These are phyloP conservation scores for Quercus alba DNA, from an alignment of 306 rosid genomes.

Conservation along the genomic window DNA sequence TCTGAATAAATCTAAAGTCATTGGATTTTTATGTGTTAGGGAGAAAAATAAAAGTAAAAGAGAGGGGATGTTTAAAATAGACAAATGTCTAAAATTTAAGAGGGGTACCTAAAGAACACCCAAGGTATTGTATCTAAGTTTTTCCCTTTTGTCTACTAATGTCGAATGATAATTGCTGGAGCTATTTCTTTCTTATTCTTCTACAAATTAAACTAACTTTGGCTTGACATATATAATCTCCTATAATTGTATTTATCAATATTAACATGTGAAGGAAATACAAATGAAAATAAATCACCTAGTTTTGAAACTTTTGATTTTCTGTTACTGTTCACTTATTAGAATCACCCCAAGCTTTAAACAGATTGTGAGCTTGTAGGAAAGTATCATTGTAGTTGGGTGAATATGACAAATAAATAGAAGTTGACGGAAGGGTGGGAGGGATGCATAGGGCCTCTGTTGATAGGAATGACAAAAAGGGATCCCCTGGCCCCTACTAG, in stretches of 20 bases:
- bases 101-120: too few species aligned
- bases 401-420: neutral
- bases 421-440: neutral
- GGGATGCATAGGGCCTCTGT: neutral
- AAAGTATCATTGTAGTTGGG: too few species aligned
- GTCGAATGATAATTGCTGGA: neutral
- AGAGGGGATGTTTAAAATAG: too few species aligned
- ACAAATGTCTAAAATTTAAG: too few species aligned
- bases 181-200: neutral
- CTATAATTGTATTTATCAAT: neutral
- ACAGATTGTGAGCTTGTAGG: too few species aligned
- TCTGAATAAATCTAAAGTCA: too few species aligned
- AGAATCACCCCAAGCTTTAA: neutral
- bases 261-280: neutral
- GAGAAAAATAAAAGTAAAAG: too few species aligned
- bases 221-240: neutral
- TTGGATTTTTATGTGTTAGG: too few species aligned
- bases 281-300: neutral
- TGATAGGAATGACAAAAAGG: neutral
- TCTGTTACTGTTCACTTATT: neutral
- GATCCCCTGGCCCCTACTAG: conserved; percentile 14
- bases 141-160: neutral
- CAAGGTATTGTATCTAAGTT: too few species aligned
- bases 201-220: neutral
- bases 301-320: neutral